A percentile compares a stretch with the other conserved stretches of the same genome.
Conservation (phyloP, 2,329 filamentous ascomycete species). For the Leptographium galeiforme region DNA sequence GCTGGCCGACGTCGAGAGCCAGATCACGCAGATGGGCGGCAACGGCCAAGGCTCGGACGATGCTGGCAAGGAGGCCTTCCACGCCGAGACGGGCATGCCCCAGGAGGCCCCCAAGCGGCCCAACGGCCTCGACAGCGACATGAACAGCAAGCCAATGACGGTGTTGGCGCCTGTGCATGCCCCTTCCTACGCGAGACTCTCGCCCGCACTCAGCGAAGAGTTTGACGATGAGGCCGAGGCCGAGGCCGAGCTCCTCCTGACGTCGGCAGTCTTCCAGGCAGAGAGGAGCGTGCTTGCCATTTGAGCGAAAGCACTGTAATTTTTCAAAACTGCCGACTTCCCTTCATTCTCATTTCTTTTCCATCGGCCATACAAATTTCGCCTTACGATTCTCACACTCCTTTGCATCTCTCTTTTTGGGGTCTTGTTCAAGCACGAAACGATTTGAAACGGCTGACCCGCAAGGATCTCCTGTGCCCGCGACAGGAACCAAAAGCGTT, state of each 20-base stretch:
- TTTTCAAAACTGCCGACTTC: background rate
- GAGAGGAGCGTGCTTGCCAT: slow-evolving; percentile 8
- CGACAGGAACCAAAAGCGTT: background rate
- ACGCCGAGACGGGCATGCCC: slow-evolving; percentile 12
- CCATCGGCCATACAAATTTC: too few species aligned
- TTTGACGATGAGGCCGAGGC: background rate
- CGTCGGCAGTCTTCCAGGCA: slow-evolving; percentile 36
- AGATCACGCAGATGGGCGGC: slow-evolving; percentile 32
- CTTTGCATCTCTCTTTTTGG: background rate
- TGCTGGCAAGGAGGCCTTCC: slow-evolving; percentile 7
- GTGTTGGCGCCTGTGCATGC: slow-evolving; percentile 14
- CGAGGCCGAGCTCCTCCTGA: slow-evolving; percentile 27
- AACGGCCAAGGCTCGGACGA: background rate
- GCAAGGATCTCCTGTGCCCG: background rate
- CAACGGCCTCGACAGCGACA: slow-evolving; percentile 19
- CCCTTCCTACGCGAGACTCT: slow-evolving; percentile 21
- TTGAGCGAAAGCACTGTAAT: background rate
- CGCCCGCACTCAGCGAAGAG: slow-evolving; percentile 4
- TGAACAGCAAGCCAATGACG: slow-evolving; percentile 13
- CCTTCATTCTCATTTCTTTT: background rate
- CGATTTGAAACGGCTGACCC: slow-evolving; percentile 1
- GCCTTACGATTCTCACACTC: background rate
- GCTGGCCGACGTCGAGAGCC: slow-evolving; percentile 51
- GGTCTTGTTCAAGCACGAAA: background rate
- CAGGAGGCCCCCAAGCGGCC: slow-evolving; percentile 28